A percentile compares a stretch with the other conserved stretches of the same genome.
Conservation (phyloP, 306 rosid species). For the Malus orientalis region DNA sequence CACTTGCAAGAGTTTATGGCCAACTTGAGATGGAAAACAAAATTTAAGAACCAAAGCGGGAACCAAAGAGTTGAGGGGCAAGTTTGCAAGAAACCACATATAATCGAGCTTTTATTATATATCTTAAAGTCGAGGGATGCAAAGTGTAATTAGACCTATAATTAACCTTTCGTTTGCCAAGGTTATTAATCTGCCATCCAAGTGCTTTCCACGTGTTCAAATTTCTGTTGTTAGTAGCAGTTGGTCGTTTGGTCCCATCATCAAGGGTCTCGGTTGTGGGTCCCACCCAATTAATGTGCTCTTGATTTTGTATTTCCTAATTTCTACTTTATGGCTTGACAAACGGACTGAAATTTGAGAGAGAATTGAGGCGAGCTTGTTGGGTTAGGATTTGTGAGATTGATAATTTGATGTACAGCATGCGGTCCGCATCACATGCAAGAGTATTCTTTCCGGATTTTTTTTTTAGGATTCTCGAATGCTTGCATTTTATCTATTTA, state of each 20-base stretch:
- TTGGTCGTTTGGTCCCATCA: conserved; percentile 37
- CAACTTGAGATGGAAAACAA: too few species aligned
- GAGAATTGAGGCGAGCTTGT: not conserved
- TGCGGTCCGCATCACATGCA: not conserved
- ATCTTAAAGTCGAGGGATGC: not conserved
- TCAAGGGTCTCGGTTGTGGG: conserved; percentile 16
- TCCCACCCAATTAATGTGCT: conserved; percentile 1
- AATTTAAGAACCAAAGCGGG: not conserved
- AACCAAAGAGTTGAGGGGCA: not conserved
- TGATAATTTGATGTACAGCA: not conserved
- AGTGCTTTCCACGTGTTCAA: conserved; percentile 21
- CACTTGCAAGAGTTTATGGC: too few species aligned
- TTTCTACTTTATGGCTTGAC: not conserved
- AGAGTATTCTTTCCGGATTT: too few species aligned
- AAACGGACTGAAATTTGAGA: not conserved
- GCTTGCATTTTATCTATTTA: too few species aligned
- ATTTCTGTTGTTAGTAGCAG: conserved; percentile 34
- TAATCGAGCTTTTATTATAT: too few species aligned
- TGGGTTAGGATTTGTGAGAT: not conserved
- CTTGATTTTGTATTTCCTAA: not conserved
- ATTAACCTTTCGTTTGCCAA: not conserved
- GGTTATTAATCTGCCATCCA: conserved; percentile 1
- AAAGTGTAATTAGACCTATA: not conserved
- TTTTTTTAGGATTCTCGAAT: too few species aligned
- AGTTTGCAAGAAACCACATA: not conserved